Percentiles rank a stretch among this genome's conserved stretches.
Conservation (phyloP, 1,284 basidiomycete genomes). For the Thecaphora thlaspeos region DNA sequence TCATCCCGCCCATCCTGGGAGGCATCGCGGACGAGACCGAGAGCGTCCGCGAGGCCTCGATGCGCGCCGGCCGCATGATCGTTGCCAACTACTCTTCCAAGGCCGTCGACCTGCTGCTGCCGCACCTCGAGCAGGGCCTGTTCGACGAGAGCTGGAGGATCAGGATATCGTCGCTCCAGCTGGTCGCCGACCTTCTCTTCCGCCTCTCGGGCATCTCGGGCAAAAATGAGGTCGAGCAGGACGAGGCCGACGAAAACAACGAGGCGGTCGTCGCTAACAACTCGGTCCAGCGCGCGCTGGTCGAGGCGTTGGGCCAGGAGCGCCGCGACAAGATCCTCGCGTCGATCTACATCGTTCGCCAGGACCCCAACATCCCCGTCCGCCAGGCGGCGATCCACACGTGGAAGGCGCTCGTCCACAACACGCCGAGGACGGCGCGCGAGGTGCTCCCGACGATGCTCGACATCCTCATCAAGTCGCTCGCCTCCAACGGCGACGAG, state of each 20-base stretch:
- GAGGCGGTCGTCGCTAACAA: conserved; percentile 66
- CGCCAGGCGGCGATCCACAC: conserved; percentile 91
- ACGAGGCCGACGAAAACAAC: conserved; percentile 61
- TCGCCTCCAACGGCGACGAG: conserved; percentile 77
- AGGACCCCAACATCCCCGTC: conserved; percentile 86
- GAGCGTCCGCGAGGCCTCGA: conserved; percentile 85
- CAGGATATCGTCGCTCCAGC: conserved; percentile 82
- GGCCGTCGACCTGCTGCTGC: conserved; percentile 89
- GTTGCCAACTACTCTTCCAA: conserved; percentile 89
- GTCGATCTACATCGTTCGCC: conserved; percentile 86
- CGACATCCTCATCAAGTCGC: conserved; percentile 67
- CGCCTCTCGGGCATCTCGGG: conserved; percentile 96
- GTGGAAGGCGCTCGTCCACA: conserved; percentile 97
- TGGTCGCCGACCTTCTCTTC: conserved; percentile 94
- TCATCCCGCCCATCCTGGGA: conserved; percentile 86
- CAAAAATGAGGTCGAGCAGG: conserved; percentile 69
- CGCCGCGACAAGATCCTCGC: conserved; percentile 86
- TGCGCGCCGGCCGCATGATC: conserved; percentile 98
- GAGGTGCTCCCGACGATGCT: conserved; percentile 78
- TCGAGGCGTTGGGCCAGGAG: conserved; percentile 83
- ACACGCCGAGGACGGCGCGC: conserved; percentile 68
- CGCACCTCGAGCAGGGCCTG: conserved; percentile 91
- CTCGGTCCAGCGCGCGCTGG: conserved; percentile 69
- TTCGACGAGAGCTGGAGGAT: conserved; percentile 95
- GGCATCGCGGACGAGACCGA: conserved; percentile 93